phyloP scores from a whole-genome alignment of 106 monocot genomes.

The Gastrodia elata region DNA sequence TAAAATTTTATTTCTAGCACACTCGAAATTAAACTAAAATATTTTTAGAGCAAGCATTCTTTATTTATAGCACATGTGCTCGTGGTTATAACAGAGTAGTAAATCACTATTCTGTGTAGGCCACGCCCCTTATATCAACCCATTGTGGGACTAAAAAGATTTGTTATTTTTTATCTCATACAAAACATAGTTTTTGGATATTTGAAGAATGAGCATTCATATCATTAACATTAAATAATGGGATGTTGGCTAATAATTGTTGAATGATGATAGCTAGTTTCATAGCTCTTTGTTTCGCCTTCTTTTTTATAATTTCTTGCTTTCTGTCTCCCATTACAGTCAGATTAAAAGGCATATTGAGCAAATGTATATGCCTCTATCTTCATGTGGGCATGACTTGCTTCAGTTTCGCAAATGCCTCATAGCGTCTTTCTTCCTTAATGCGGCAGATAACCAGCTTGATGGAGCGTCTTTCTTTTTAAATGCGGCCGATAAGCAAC shows the following conservation, averaged over 20 bases:
- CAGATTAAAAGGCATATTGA: conserved; percentile 65
- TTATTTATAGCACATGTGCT: no score
- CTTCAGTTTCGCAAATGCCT: conserved; percentile 81
- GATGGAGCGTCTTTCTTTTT: conserved; percentile 95
- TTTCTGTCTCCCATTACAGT: conserved; percentile 24
- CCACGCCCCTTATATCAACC: no score
- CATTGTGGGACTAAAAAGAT: no score
- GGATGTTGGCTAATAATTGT: neutral
- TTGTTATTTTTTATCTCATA: no score
- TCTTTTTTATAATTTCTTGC: neutral
- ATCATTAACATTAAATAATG: neutral
- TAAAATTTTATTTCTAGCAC: no score
- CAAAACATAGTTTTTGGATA: no score
- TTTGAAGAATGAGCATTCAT: neutral
- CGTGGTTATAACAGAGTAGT: no score
- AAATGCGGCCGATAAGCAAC: conserved; percentile 78
- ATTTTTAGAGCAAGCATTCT: no score
- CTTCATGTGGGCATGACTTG: conserved; percentile 79
- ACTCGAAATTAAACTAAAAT: no score
- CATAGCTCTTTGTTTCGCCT: neutral
- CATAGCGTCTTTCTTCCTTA: conserved; percentile 83
- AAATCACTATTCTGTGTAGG: no score
- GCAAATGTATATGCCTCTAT: conserved; percentile 65
- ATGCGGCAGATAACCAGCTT: conserved; percentile 76
- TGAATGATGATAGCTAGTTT: neutral